phyloP scores from a whole-genome alignment of 257 asterid genomes.

The Solanum piurae region DNA sequence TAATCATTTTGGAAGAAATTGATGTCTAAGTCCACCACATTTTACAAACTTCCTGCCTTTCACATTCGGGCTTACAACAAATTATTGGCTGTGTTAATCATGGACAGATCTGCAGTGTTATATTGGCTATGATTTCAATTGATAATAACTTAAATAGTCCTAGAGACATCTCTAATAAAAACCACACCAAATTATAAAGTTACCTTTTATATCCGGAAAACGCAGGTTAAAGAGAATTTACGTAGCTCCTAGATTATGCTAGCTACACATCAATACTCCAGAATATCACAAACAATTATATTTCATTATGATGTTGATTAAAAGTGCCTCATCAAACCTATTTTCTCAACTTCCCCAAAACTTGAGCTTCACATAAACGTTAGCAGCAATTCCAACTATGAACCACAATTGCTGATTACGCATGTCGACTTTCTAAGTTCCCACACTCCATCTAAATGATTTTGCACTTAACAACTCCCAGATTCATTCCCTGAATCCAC shows the following conservation, averaged over 20 bases:
- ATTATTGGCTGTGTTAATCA: too few relatives aligned
- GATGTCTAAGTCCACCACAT: not conserved
- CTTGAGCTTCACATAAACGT: not conserved
- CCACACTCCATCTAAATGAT: not conserved
- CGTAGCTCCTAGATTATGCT: not conserved
- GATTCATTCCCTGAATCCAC: conserved; percentile 47
- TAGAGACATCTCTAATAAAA: not conserved
- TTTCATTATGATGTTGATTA: not conserved
- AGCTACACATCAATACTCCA: not conserved
- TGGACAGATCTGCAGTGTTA: too few relatives aligned
- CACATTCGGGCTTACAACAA: too few relatives aligned
- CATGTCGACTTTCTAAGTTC: not conserved
- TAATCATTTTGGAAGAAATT: conserved; percentile 73
- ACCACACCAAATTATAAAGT: not conserved
- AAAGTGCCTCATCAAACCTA: not conserved
- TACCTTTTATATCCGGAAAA: not conserved
- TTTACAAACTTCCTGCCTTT: too few relatives aligned
- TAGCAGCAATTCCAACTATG: not conserved
- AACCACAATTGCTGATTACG: not conserved
- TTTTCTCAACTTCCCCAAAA: not conserved
- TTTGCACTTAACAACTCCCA: conserved; percentile 26
- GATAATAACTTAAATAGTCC: too few relatives aligned
- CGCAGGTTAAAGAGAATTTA: not conserved
- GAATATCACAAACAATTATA: not conserved
- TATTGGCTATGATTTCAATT: too few relatives aligned